Percentiles rank a stretch among this genome's conserved stretches.
Conservation (phyloP, 2,329 filamentous ascomycete genomes). For the Phyllosticta citribraziliensis region DNA sequence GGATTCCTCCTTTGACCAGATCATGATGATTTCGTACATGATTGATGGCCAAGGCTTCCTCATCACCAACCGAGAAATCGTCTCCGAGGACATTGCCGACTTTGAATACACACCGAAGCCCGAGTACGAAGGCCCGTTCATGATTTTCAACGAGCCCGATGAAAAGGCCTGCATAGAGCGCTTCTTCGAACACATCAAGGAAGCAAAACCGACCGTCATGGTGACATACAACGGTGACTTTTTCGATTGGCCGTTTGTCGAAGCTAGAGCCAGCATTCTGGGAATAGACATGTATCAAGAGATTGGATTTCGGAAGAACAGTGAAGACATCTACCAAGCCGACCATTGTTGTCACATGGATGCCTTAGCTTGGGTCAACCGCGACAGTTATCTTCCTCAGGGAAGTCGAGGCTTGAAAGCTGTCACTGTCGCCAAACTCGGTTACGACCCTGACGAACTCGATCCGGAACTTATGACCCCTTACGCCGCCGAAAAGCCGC, state of each 20-base stretch:
- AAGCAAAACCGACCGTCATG: constrained; percentile 88
- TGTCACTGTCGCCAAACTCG: constrained; percentile 93
- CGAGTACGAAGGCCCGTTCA: constrained; percentile 89
- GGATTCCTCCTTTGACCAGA: constrained; percentile 84
- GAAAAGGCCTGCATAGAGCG: constrained; percentile 81
- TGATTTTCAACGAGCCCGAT: constrained; percentile 96
- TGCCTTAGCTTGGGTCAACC: constrained; percentile 97
- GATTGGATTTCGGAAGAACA: constrained; percentile 93
- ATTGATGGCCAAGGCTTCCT: constrained; percentile 97
- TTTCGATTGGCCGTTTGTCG: constrained; percentile 99
- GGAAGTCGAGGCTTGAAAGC: constrained; percentile 95
- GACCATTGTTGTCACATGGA: constrained; percentile 98
- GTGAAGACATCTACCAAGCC: constrained; percentile 91
- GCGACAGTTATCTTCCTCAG: constrained; percentile 95
- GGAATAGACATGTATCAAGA: constrained; percentile 99
- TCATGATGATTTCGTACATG: constrained; percentile 99
- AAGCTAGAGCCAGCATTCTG: constrained; percentile 81
- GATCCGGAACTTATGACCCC: constrained; percentile 97
- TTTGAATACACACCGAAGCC: constrained; percentile 98
- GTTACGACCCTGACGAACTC: constrained; percentile 95
- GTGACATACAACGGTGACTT: constrained; percentile 99
- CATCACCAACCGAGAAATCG: constrained; percentile 95
- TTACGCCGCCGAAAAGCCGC: constrained; percentile 73
- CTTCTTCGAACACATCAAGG: constrained; percentile 93
- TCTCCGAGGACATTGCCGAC: constrained; percentile 92